Evolutionary conservation across 495 filamentous ascomycete genomes (phyloP), one percentile per base, ranked within the genome.

Genomic region (Recurvomyces mirabilis): DNA sequence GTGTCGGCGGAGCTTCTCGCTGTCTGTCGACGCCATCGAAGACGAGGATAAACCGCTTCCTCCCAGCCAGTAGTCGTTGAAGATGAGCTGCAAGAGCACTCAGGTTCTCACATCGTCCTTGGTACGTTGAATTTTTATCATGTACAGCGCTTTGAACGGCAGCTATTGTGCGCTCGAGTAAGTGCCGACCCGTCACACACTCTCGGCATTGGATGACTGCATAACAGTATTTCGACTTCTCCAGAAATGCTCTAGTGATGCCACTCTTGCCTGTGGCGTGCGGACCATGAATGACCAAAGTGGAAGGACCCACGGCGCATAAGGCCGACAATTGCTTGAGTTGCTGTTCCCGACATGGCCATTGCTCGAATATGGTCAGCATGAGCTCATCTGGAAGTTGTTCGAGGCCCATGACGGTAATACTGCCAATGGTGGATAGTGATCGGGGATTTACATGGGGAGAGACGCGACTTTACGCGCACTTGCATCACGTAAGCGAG

Each of bases 11-110:
- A 7, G 81, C 74, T 46, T 96, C 93, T 53, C 84, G 67, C 63
- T 93, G 87, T 34, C 69, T 74, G 59, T 96, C 91, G 43, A 95
- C 84, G n/a, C 78, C 84, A 64, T 98, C 93, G 46, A 95, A 74
- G 22, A 93, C 86, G 26, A 94, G 61, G 20, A 88, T 78, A 59
- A 93, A 87, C 54, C 75, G 77, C 25, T 60, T 65, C 21, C 61
- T 60, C 10, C 48, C 47, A 17, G 62, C 56, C 1, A 64, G 39
- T 53, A 81, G 53, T 50, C 64, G 66, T 49, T 73, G 67, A 30
- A 95, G 61, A 51, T 84, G 74, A 37, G 85, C 81, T 1, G 72
- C 72, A 24, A 98, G 69, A 21, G 77, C 71, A 38, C 79, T 80
- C 31, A 91, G 62, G 41, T 78, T 82, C 58, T 95, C 88, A 59